Evolutionary conservation across 495 filamentous ascomycete genomes (phyloP).

Genomic region (Aspergillus taichungensis): DNA sequence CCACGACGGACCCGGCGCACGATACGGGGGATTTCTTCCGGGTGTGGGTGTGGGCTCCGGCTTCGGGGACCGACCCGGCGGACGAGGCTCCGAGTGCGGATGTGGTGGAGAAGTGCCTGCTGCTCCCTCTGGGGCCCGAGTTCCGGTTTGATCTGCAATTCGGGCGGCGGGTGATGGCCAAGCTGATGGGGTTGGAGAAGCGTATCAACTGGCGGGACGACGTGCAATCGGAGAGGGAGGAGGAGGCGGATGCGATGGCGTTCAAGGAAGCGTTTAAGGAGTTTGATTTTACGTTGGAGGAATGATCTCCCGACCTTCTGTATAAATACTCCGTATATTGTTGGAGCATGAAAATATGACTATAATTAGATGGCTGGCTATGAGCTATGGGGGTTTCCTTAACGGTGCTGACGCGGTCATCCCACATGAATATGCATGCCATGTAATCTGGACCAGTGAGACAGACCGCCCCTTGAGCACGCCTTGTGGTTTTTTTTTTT

Average conservation of each 20-base stretch:
- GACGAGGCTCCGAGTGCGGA: slow-evolving; percentile 7
- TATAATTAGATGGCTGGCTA: not conserved
- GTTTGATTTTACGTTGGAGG: slow-evolving; percentile 66
- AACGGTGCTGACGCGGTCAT: no score
- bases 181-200: slow-evolving; percentile 67
- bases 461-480: no score
- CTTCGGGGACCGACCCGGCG: not conserved
- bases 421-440: no score
- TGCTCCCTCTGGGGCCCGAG: slow-evolving; percentile 42
- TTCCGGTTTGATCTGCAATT: slow-evolving; percentile 58
- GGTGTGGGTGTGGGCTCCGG: slow-evolving; percentile 63
- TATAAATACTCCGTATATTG: not conserved
- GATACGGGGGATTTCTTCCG: slow-evolving; percentile 72
- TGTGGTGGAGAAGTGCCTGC: slow-evolving; percentile 36
- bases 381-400: no score
- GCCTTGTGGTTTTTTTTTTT: no score
- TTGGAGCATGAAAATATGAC: not conserved
- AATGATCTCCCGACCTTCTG: slow-evolving; percentile 4
- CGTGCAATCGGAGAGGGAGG: slow-evolving; percentile 64
- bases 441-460: no score
- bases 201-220: slow-evolving; percentile 76
- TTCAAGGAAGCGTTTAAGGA: slow-evolving; percentile 80
- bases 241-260: slow-evolving; percentile 64
- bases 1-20: slow-evolving; percentile 28
- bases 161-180: slow-evolving; percentile 74